A percentile compares a stretch with the other conserved stretches of the same genome.
These are phyloP conservation scores for Prunus persica DNA, from an alignment of 306 rosid species.

Conservation along the genomic window DNA sequence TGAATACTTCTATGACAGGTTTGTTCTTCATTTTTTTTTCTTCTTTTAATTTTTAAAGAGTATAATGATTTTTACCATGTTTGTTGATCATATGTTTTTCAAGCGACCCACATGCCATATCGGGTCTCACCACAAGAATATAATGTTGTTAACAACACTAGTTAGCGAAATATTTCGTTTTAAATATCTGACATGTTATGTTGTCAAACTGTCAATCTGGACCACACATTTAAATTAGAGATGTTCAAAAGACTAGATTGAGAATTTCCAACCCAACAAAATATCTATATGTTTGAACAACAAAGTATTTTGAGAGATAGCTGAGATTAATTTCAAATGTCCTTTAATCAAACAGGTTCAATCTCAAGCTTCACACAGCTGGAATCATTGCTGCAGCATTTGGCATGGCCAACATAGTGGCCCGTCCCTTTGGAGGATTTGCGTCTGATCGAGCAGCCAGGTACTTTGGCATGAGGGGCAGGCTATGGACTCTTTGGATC, in stretches of 20 bases:
- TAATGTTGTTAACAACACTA: no score
- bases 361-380: constrained; percentile 79
- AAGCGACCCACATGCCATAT: no score
- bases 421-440: constrained; percentile 85
- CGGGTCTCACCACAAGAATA: no score
- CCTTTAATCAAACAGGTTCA: constrained; percentile 22
- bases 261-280: no score
- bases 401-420: constrained; percentile 84
- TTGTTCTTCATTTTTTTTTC: neutral
- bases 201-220: no score
- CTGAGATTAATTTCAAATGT: neutral
- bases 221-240: no score
- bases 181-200: no score
- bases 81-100: neutral
- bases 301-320: no score
- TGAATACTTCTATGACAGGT: constrained; percentile 89
- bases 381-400: constrained; percentile 84
- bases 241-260: no score
- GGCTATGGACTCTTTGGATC: constrained; percentile 77
- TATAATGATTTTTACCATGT: neutral
- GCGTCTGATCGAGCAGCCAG: constrained; percentile 55
- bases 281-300: no score
- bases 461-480: constrained; percentile 81
- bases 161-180: no score
- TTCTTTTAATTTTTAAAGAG: neutral